phyloP scores from a whole-genome alignment of 129 eudicot genomes.

The Lactuca saligna region DNA sequence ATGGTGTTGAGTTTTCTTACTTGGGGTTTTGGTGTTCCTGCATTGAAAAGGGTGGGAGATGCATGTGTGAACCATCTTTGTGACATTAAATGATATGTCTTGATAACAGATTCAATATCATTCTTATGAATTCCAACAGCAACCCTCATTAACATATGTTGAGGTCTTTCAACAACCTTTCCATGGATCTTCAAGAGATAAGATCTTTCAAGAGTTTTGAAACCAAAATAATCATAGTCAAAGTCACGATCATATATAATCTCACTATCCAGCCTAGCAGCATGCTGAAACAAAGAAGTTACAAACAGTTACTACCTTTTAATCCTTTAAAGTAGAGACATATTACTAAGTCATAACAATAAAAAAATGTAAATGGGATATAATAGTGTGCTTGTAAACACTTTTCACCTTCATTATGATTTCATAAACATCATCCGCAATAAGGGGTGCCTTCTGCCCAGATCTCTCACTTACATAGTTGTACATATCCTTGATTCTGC shows the following conservation, averaged over 20 bases:
- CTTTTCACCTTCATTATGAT: constrained; percentile 61
- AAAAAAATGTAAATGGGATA: not conserved
- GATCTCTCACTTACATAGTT: constrained; percentile 56
- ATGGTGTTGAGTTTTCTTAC: constrained; percentile 34
- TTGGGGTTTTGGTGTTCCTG: constrained; percentile 96
- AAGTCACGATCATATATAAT: constrained; percentile 84
- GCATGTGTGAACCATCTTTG: constrained; percentile 99
- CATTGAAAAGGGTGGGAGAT: constrained; percentile 89
- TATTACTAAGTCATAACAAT: not conserved
- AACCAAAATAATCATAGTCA: constrained; percentile 95
- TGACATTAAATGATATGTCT: constrained; percentile 91
- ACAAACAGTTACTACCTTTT: constrained; percentile 12
- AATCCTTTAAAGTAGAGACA: not conserved
- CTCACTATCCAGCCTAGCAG: constrained; percentile 89
- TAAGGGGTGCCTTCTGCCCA: constrained; percentile 60
- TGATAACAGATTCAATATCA: constrained; percentile 75
- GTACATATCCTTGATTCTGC: constrained; percentile 66
- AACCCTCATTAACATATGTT: constrained; percentile 97
- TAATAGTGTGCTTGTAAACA: not conserved
- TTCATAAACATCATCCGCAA: constrained; percentile 77
- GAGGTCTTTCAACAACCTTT: constrained; percentile 93
- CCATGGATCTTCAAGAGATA: constrained; percentile 79
- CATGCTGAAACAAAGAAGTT: constrained; percentile 50
- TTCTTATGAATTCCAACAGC: constrained; percentile 90
- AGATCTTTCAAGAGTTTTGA: constrained; percentile 94